These are phyloP conservation scores for Dysphania ambrosioides DNA, from an alignment of 148 eudicot species.

Conservation along the genomic window DNA sequence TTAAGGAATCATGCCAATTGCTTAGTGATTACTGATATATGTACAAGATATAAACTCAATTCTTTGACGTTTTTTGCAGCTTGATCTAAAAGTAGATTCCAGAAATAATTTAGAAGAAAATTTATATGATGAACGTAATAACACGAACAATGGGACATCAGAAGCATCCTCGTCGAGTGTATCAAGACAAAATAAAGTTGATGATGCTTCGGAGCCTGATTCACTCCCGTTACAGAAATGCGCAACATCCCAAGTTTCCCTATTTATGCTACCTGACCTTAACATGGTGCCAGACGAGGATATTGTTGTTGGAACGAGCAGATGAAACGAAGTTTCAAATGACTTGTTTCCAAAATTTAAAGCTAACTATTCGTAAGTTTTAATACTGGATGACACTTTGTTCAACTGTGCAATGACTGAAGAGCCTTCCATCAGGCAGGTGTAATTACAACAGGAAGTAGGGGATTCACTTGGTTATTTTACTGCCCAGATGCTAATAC, in stretches of 20 bases:
- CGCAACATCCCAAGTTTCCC: slow-evolving; percentile 14
- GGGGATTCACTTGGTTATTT: slow-evolving; percentile 28
- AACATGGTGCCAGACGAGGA: slow-evolving; percentile 60
- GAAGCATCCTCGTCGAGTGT: slow-evolving; percentile 26
- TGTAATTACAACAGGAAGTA: slow-evolving; percentile 30
- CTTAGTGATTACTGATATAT: background rate
- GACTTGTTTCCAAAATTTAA: background rate
- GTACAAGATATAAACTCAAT: background rate
- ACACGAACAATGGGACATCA: slow-evolving; percentile 21
- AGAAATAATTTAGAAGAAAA: slow-evolving; percentile 20
- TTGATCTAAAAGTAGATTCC: slow-evolving; percentile 39
- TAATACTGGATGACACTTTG: slow-evolving; percentile 14
- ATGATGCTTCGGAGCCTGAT: slow-evolving; percentile 15
- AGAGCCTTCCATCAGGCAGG: slow-evolving; percentile 24
- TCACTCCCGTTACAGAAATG: slow-evolving; percentile 14
- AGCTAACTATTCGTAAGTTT: slow-evolving; percentile 26
- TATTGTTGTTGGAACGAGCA: slow-evolving; percentile 21
- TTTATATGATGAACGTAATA: slow-evolving; percentile 8
- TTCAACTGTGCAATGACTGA: slow-evolving; percentile 17
- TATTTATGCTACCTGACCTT: slow-evolving; percentile 60
- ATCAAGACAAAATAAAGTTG: slow-evolving; percentile 18
- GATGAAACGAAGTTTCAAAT: slow-evolving; percentile 4
- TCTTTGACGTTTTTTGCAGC: slow-evolving; percentile 32
- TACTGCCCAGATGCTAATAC: slow-evolving; percentile 21
- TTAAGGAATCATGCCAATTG: too few species aligned